Percentiles rank a stretch among this genome's conserved stretches.
These are phyloP conservation scores for Sporobolomyces roseus DNA, from an alignment of 768 basidiomycete species.

Conservation along the genomic window DNA sequence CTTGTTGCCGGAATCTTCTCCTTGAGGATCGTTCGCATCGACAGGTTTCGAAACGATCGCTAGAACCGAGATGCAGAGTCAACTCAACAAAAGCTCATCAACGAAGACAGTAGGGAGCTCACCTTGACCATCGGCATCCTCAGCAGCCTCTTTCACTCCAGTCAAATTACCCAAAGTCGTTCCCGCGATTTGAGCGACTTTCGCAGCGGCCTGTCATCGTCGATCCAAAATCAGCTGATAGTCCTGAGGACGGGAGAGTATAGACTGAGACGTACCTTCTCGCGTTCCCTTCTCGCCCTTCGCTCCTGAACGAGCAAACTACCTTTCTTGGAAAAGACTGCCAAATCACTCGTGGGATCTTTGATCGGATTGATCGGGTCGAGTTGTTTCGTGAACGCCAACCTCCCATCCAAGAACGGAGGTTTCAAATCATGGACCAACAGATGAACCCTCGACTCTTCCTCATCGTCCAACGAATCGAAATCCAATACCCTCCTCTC, in stretches of 20 bases:
- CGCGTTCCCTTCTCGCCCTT: conserved; percentile 90
- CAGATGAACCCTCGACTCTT: conserved; percentile 86
- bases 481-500: conserved; percentile 67
- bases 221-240: neutral
- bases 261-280: conserved; percentile 53
- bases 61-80: neutral
- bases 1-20: conserved; percentile 48
- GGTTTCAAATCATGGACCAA: conserved; percentile 96
- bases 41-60: conserved; percentile 48
- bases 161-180: conserved; percentile 94
- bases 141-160: conserved; percentile 76
- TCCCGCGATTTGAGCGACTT: conserved; percentile 84
- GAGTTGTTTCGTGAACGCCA: conserved; percentile 90
- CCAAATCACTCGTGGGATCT: conserved; percentile 90
- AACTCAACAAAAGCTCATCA: no score
- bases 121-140: conserved; percentile 26
- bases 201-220: conserved; percentile 71
- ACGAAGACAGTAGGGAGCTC: no score
- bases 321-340: conserved; percentile 94
- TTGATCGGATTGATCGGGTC: conserved; percentile 96
- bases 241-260: no score
- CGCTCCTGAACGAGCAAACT: conserved; percentile 89
- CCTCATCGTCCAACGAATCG: conserved; percentile 87
- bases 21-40: neutral
- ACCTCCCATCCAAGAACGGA: conserved; percentile 93